Conservation (phyloP, 345 rosid genomes). For the Zanthoxylum bungeanum region DNA sequence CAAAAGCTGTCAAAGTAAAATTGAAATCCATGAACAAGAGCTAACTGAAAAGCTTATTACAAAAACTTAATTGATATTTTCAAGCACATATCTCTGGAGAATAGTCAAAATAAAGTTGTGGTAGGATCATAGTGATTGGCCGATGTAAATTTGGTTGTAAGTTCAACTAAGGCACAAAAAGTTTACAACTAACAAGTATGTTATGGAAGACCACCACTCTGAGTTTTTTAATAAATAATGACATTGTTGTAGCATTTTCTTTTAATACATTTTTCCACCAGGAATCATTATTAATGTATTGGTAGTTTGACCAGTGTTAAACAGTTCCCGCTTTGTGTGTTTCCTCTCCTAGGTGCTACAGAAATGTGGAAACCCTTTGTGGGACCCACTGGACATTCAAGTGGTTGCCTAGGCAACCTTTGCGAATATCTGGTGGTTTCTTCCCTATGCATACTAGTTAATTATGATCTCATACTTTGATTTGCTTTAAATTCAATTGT, state of each 20-base stretch:
- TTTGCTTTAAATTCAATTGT: not conserved
- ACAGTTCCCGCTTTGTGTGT: not conserved
- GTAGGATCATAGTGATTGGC: not conserved
- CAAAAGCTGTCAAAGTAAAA: not conserved
- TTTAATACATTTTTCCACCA: not conserved
- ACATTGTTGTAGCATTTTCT: not conserved
- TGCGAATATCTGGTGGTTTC: not conserved
- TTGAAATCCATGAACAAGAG: not conserved
- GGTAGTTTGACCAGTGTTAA: not conserved
- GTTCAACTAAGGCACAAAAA: not conserved
- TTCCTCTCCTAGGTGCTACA: constrained; percentile 7
- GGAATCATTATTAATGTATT: not conserved
- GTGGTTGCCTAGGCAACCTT: too few species aligned
- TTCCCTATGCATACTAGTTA: constrained; percentile 1
- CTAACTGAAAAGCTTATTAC: not conserved
- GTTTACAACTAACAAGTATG: not conserved
- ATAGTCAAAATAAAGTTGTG: not conserved
- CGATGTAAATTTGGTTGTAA: not conserved
- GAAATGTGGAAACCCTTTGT: not conserved
- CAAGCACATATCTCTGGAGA: not conserved
- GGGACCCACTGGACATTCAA: not conserved
- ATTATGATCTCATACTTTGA: not conserved
- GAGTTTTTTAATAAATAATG: not conserved
- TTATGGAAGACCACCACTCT: not conserved
- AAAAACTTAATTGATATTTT: not conserved